Evolutionary conservation across 1,139 yeast genomes (phyloP).

Genomic region (Entelexis paramagnoliae): DNA sequence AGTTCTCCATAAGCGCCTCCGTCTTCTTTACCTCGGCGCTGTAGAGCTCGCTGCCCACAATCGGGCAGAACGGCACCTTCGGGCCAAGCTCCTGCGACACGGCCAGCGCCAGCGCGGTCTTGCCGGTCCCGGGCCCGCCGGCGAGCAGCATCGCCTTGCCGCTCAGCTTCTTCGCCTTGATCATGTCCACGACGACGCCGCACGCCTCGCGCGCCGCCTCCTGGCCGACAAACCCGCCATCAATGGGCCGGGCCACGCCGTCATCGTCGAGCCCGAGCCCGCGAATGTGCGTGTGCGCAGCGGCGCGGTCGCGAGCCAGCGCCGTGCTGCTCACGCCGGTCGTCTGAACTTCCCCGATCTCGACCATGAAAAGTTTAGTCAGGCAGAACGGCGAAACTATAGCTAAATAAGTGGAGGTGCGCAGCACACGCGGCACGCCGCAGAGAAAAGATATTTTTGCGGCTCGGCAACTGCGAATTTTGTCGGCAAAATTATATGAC

Average conservation of each 20-base stretch:
- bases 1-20: constrained; percentile 93
- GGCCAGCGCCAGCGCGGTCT: constrained; percentile 92
- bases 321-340: constrained; percentile 33
- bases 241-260: constrained; percentile 74
- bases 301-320: constrained; percentile 59
- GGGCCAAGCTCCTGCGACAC: constrained; percentile 96
- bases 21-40: constrained; percentile 98
- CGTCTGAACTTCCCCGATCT: constrained; percentile 73
- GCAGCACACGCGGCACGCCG: neutral
- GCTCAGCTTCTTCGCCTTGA: constrained; percentile 85
- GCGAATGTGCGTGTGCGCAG: constrained; percentile 94
- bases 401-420: neutral
- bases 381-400: neutral
- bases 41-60: constrained; percentile 88
- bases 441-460: neutral
- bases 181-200: constrained; percentile 87
- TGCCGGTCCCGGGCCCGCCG: constrained; percentile 98
- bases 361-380: constrained; percentile 46
- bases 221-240: constrained; percentile 96
- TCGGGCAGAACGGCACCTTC: constrained; percentile 95
- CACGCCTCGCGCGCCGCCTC: constrained; percentile 93
- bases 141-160: constrained; percentile 94
- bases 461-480: too few species aligned
- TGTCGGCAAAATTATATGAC: neutral
- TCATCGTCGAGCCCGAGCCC: constrained; percentile 89